phyloP scores from a whole-genome alignment of 2,329 filamentous ascomycete species.

The Colletotrichum graminicola region DNA sequence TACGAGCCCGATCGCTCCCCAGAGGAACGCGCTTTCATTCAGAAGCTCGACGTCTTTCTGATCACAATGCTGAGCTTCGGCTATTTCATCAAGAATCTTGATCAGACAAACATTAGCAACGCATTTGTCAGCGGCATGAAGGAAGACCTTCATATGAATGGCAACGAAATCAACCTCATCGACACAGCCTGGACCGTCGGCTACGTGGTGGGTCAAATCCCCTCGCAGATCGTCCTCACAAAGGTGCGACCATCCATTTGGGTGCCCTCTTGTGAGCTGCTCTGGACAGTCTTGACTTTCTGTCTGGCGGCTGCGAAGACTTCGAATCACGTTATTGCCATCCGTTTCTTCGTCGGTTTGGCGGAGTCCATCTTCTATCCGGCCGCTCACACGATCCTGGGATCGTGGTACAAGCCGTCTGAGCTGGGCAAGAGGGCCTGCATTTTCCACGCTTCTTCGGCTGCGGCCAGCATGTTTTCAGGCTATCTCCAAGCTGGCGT shows the following conservation, averaged over 20 bases:
- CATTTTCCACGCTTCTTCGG: slow-evolving; percentile 63
- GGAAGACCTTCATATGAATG: slow-evolving; percentile 46
- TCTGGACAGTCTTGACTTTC: slow-evolving; percentile 43
- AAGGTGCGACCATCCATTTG: slow-evolving; percentile 48
- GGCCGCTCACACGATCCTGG: slow-evolving; percentile 52
- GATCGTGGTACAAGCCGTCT: slow-evolving; percentile 56
- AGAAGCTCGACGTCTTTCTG: slow-evolving; percentile 47
- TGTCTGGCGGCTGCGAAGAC: slow-evolving; percentile 36
- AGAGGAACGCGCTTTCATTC: slow-evolving; percentile 46
- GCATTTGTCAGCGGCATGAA: slow-evolving; percentile 48
- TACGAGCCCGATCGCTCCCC: slow-evolving; percentile 45
- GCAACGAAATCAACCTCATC: slow-evolving; percentile 47
- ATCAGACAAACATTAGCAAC: slow-evolving; percentile 47
- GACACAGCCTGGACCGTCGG: slow-evolving; percentile 45
- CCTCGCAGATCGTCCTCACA: slow-evolving; percentile 48
- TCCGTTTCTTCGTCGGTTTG: slow-evolving; percentile 59
- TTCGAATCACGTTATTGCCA: slow-evolving; percentile 54
- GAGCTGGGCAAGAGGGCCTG: slow-evolving; percentile 63
- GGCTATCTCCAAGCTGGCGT: slow-evolving; percentile 68
- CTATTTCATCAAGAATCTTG: slow-evolving; percentile 46
- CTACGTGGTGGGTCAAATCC: slow-evolving; percentile 47
- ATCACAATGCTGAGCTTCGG: slow-evolving; percentile 38
- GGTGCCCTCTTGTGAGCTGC: slow-evolving; percentile 47
- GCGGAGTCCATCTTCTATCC: slow-evolving; percentile 53
- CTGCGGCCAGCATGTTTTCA: slow-evolving; percentile 66